A percentile compares a stretch with the other conserved stretches of the same genome.
phyloP scores from a whole-genome alignment of 805 yeast genomes.

The Cyberlindnera nakhonratchasimensis region DNA sequence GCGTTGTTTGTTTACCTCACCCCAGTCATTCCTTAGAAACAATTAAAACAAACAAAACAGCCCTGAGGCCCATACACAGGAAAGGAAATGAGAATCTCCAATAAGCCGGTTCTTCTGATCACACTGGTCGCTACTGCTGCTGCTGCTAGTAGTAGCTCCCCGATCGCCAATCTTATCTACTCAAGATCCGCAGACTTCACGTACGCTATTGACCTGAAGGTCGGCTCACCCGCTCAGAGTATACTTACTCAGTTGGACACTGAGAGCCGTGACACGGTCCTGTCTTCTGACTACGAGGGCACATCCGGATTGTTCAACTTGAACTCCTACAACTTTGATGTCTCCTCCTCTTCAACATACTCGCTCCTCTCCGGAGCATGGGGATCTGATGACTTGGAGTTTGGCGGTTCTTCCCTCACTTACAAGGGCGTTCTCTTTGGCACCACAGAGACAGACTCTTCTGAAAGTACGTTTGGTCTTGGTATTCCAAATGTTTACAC shows the following conservation, averaged over 20 bases:
- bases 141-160: slow-evolving; percentile 1
- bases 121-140: not conserved
- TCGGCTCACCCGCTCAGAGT: slow-evolving; percentile 13
- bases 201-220: slow-evolving; percentile 9
- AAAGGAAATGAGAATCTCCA: not conserved
- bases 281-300: slow-evolving; percentile 6
- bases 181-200: slow-evolving; percentile 11
- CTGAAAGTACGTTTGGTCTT: slow-evolving; percentile 10
- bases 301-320: not conserved
- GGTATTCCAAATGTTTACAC: slow-evolving; percentile 10
- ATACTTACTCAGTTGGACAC: slow-evolving; percentile 11
- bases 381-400: slow-evolving; percentile 14
- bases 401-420: slow-evolving; percentile 6
- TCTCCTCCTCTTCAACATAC: slow-evolving; percentile 5
- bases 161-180: slow-evolving; percentile 11
- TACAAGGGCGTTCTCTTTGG: slow-evolving; percentile 13
- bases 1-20: slow-evolving; percentile 3
- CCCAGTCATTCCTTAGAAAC: slow-evolving; percentile 9
- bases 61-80: not conserved
- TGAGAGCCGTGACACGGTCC: slow-evolving; percentile 13
- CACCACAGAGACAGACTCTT: slow-evolving; percentile 1
- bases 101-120: not conserved
- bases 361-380: slow-evolving; percentile 3
- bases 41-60: not conserved
- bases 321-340: slow-evolving; percentile 7